phyloP scores from a whole-genome alignment of 202 grass and related monocot genomes.

The Elaeis oleifera region DNA sequence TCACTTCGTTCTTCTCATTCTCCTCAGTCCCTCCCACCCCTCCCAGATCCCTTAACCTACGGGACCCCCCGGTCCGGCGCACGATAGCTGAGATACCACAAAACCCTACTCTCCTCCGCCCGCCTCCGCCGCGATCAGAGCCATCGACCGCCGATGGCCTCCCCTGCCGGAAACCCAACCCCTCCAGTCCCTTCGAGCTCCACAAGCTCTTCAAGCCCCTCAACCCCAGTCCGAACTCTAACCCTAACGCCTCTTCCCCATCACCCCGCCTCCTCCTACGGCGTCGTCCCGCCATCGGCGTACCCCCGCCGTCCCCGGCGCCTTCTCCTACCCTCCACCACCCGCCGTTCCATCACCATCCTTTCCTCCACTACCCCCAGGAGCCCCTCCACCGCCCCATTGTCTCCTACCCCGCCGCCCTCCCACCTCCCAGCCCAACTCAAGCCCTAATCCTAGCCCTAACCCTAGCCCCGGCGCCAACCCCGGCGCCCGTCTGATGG shows the following conservation, averaged over 20 bases:
- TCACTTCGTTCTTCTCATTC: too few species aligned
- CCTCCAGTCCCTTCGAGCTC: too few species aligned
- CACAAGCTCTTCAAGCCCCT: slow-evolving; percentile 11
- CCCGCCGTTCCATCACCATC: slow-evolving; percentile 16
- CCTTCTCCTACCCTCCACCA: slow-evolving; percentile 2
- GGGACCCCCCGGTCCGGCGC: too few species aligned
- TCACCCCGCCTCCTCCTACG: background rate
- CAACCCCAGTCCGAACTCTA: background rate
- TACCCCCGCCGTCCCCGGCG: background rate
- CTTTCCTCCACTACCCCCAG: slow-evolving; percentile 14
- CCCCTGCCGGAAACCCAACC: background rate
- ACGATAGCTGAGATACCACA: too few species aligned
- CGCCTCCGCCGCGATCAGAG: too few species aligned
- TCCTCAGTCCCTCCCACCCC: too few species aligned
- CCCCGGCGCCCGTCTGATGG: slow-evolving; percentile 64
- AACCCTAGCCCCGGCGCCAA: slow-evolving; percentile 3
- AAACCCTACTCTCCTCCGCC: too few species aligned
- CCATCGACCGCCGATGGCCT: background rate
- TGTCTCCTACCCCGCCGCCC: background rate
- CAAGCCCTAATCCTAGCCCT: background rate
- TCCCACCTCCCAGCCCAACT: background rate
- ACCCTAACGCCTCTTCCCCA: background rate
- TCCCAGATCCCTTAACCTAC: too few species aligned
- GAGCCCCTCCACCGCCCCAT: slow-evolving; percentile 7
- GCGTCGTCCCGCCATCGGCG: background rate